These are phyloP conservation scores for Globisporangium splendens DNA, from an alignment of 352 stramenopile species.

Conservation along the genomic window DNA sequence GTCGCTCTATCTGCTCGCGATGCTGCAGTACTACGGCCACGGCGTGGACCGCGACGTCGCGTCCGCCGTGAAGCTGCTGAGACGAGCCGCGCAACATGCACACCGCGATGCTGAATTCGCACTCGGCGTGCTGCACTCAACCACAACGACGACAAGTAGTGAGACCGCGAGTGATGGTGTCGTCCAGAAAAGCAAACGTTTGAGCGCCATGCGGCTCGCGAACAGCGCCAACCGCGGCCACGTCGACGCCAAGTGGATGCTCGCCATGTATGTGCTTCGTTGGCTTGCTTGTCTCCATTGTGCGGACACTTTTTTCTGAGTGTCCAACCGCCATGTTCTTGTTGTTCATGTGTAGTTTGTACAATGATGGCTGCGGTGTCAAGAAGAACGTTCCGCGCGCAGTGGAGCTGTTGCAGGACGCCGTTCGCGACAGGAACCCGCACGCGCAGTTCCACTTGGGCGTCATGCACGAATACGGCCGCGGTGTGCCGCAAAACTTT, in stretches of 20 bases:
- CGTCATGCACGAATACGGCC: slow-evolving; percentile 52
- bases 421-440: slow-evolving; percentile 16
- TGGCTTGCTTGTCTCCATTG: not conserved
- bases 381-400: slow-evolving; percentile 26
- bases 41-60: slow-evolving; percentile 27
- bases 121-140: slow-evolving; percentile 38
- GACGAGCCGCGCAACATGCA: slow-evolving; percentile 17
- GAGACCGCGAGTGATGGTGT: not conserved
- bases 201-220: slow-evolving; percentile 34
- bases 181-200: slow-evolving; percentile 26
- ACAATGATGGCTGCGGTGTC: slow-evolving; percentile 38
- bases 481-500: slow-evolving; percentile 32
- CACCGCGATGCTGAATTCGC: slow-evolving; percentile 48
- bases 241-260: slow-evolving; percentile 47
- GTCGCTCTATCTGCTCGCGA: slow-evolving; percentile 44
- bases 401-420: slow-evolving; percentile 28
- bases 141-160: too few species aligned
- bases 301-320: too few species aligned
- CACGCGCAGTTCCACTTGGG: slow-evolving; percentile 40
- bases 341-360: slow-evolving; percentile 20
- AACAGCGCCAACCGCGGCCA: slow-evolving; percentile 36
- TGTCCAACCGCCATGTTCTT: not conserved
- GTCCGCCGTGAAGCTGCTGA: slow-evolving; percentile 27
- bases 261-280: slow-evolving; percentile 29
- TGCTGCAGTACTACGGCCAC: slow-evolving; percentile 54